phyloP scores from a whole-genome alignment of 192 early-diverging fungal genomes.

The Diversispora epigaea region DNA sequence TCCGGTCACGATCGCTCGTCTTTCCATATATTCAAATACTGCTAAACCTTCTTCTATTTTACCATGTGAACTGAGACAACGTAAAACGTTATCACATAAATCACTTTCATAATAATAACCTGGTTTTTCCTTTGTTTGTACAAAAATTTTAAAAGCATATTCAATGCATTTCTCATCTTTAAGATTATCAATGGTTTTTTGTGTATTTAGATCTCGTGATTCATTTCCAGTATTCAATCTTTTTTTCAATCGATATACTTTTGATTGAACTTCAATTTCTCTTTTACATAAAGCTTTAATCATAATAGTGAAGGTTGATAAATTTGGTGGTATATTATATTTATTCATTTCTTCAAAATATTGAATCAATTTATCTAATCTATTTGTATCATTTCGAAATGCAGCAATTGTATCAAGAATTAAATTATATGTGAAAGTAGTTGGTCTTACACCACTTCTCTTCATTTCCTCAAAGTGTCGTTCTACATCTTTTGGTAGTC shows the following conservation, averaged over 20 bases:
- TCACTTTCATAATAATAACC: conserved; percentile 6
- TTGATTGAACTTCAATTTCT: conserved; percentile 4
- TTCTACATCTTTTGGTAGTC: neutral
- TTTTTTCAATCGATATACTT: neutral
- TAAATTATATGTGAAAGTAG: conserved; percentile 15
- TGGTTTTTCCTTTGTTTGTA: neutral
- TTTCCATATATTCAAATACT: conserved; percentile 22
- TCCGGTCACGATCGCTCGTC: neutral
- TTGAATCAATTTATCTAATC: neutral
- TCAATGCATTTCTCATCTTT: conserved; percentile 1
- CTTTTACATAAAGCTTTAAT: conserved; percentile 11
- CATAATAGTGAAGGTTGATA: conserved; percentile 3
- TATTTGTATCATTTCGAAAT: neutral
- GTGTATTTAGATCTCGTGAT: neutral
- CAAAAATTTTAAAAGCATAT: conserved; percentile 3
- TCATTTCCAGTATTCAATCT: neutral
- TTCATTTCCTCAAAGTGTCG: neutral
- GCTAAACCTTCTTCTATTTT: conserved; percentile 10
- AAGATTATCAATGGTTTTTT: neutral
- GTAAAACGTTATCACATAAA: conserved; percentile 21
- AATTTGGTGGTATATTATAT: conserved; percentile 11
- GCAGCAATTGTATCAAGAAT: conserved; percentile 5
- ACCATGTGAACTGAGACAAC: neutral
- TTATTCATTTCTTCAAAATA: conserved; percentile 24
- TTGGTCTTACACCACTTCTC: conserved; percentile 3